Evolutionary conservation across 1,284 basidiomycete genomes (phyloP), one percentile per base, ranked within the genome.

Genomic region (Ustilago shanxiensis): DNA sequence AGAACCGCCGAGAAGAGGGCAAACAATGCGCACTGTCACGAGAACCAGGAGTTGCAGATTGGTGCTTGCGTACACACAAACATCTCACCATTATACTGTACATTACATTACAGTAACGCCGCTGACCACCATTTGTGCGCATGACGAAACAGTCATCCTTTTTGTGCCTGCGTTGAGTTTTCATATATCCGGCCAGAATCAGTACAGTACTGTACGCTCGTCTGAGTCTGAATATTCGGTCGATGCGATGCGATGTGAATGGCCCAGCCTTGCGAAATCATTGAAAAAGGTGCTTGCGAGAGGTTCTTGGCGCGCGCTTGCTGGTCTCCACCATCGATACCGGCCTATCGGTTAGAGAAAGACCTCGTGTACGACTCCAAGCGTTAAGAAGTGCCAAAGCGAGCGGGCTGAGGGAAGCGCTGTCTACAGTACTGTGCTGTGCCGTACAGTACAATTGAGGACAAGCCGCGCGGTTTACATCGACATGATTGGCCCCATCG

Each of bases 401-500:
- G 20, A 20, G 41, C 41, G 41, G 41, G 41, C 41, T 44, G 41
- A 20, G n/a, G n/a, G 41, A 29, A 52, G 29, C 51, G 22, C 20
- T 20, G 51, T 29, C 37, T 16, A 18, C n/a, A n/a, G n/a, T n/a
- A n/a, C n/a, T n/a, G n/a, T n/a, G n/a, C n/a, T n/a, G n/a, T n/a
- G n/a, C n/a, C n/a, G n/a, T n/a, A n/a, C n/a, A n/a, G n/a, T n/a
- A n/a, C 20, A 44, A 44, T 11, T 18, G 41, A 1, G 20, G 18
- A 18, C 3, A 41, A 20, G 41, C 41, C 33, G 53, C 52, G 18
- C 9, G 7, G 41, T 49, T 28, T 18, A 10, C 47, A 3, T 28
- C 11, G 29, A 44, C 7, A 28, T 63, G 54, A 56, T 64, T 64
- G 61, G 61, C 44, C 22, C 41, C 22, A 26, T 31, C 18, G 24